These are phyloP conservation scores for Herpomyces periplanetae DNA, from an alignment of 2,329 filamentous ascomycete genomes.

Conservation along the genomic window DNA sequence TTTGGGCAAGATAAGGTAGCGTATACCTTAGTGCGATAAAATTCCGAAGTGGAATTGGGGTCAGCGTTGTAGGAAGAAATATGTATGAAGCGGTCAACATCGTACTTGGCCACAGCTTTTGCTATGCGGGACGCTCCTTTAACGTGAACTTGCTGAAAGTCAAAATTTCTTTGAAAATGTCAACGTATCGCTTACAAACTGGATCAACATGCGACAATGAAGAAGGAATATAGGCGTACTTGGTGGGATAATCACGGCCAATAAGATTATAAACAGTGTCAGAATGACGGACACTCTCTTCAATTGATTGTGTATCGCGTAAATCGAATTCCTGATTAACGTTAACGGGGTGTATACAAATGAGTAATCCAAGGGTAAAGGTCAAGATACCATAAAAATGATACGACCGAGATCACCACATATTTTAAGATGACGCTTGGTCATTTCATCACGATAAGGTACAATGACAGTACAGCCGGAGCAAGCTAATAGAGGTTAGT, in stretches of 20 bases:
- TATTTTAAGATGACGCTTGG: conserved; percentile 80
- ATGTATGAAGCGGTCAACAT: conserved; percentile 82
- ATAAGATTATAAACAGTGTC: conserved; percentile 91
- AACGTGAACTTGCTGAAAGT: conserved; percentile 60
- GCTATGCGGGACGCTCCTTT: conserved; percentile 70
- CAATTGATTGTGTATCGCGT: conserved; percentile 69
- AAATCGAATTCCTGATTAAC: conserved; percentile 45
- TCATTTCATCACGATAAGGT: conserved; percentile 86
- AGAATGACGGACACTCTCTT: conserved; percentile 81
- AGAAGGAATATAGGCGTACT: conserved; percentile 15
- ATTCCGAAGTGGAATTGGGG: conserved; percentile 41
- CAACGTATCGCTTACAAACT: conserved; percentile 5
- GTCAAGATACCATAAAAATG: conserved; percentile 26
- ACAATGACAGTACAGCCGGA: conserved; percentile 78
- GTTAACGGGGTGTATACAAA: conserved; percentile 1
- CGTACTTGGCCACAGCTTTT: conserved; percentile 83
- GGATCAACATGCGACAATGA: not conserved
- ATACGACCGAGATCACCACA: conserved; percentile 73
- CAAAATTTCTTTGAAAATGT: conserved; percentile 36
- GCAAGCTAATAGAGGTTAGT: conserved; percentile 17
- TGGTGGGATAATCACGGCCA: conserved; percentile 77
- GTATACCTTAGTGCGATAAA: conserved; percentile 49
- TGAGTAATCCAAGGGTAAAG: not conserved
- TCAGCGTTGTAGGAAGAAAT: conserved; percentile 77
- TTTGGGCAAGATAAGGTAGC: not conserved